A percentile compares a stretch with the other conserved stretches of the same genome.
Conservation (phyloP, 768 basidiomycete genomes). For the Auriculariales sp. region DNA sequence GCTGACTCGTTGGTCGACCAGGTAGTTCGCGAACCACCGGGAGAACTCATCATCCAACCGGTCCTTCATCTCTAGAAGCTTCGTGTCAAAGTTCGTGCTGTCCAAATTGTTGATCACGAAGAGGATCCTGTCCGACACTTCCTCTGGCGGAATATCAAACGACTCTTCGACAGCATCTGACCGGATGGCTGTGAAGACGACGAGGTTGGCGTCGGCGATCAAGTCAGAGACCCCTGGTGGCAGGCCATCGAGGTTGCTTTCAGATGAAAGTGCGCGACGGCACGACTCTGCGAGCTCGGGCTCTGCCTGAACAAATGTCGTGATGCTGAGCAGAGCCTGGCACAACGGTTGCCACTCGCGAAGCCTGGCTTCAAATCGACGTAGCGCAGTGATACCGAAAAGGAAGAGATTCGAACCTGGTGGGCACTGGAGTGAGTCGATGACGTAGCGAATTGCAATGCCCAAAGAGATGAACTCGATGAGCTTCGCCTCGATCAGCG, state of each 20-base stretch:
- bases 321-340: conserved; percentile 73
- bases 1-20: conserved; percentile 90
- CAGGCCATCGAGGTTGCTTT: conserved; percentile 23
- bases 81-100: conserved; percentile 80
- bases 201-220: conserved; percentile 16
- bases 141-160: conserved; percentile 58
- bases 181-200: conserved; percentile 59
- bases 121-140: conserved; percentile 80
- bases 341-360: conserved; percentile 89
- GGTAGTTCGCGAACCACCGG: conserved; percentile 94
- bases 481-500: conserved; percentile 84
- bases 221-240: conserved; percentile 13
- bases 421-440: conserved; percentile 83
- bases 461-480: conserved; percentile 90
- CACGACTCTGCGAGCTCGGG: conserved; percentile 67
- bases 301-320: conserved; percentile 70
- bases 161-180: conserved; percentile 55
- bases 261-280: conserved; percentile 47
- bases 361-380: conserved; percentile 74
- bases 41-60: conserved; percentile 74
- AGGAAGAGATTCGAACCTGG: conserved; percentile 89
- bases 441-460: conserved; percentile 91
- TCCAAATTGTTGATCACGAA: conserved; percentile 99
- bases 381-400: conserved; percentile 85
- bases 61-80: conserved; percentile 73